Percentiles rank a stretch among this genome's conserved stretches.
phyloP scores from a whole-genome alignment of 257 asterid species.

The Primulina huaijiensis region DNA sequence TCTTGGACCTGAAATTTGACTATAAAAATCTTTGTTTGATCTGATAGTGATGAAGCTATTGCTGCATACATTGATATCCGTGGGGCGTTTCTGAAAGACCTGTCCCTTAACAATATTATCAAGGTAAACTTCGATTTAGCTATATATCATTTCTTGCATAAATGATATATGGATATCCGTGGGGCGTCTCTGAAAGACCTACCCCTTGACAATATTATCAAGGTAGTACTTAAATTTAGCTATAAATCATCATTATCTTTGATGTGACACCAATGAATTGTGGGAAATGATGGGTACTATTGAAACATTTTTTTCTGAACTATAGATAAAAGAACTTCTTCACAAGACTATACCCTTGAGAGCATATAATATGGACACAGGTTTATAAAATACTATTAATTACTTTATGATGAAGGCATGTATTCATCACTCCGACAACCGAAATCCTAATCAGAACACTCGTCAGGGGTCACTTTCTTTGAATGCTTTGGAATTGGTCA shows the following conservation, averaged over 20 bases:
- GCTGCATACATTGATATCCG: conserved; percentile 84
- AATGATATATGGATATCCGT: conserved; percentile 64
- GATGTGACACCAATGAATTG: no score
- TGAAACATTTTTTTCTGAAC: no score
- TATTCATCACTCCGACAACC: no score
- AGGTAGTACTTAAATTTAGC: neutral
- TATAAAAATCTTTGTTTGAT: conserved; percentile 17
- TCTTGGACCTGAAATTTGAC: conserved; percentile 18
- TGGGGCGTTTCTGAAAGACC: conserved; percentile 61
- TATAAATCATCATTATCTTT: neutral
- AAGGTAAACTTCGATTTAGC: conserved; percentile 41
- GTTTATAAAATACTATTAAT: no score
- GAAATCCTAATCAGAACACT: no score
- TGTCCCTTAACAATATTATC: conserved; percentile 59
- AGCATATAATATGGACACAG: no score
- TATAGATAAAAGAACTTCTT: no score
- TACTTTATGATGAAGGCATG: no score
- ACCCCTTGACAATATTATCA: conserved; percentile 51
- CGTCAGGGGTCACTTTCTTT: no score
- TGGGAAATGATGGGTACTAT: no score
- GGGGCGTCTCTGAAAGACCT: conserved; percentile 66
- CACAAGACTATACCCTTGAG: no score
- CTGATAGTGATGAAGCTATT: conserved; percentile 81
- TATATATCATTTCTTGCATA: conserved; percentile 39
- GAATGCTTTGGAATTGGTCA: no score